These are phyloP conservation scores for Sanghuangporus sanghuang DNA, from an alignment of 1,284 basidiomycete genomes.

Conservation along the genomic window DNA sequence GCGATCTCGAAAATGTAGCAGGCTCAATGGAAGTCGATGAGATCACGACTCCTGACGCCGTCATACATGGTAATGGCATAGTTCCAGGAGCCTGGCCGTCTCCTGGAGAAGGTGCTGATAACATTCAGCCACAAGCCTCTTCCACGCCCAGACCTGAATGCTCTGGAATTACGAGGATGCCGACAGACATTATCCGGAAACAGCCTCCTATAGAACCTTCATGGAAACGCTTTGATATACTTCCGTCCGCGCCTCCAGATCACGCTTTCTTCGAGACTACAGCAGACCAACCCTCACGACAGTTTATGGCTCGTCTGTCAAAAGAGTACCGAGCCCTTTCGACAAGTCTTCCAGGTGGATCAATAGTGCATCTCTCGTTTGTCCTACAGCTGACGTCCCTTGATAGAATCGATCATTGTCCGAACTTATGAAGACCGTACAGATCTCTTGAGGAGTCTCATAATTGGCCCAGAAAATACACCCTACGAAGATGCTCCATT, in stretches of 20 bases:
- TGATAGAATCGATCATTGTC: conserved; percentile 63
- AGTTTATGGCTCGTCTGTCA: conserved; percentile 69
- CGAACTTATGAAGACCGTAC: conserved; percentile 76
- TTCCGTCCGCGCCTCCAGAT: conserved; percentile 70
- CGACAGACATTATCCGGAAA: not conserved
- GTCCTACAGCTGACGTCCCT: conserved; percentile 1
- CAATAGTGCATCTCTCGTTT: conserved; percentile 5
- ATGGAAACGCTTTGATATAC: conserved; percentile 77
- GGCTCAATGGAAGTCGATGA: conserved; percentile 27
- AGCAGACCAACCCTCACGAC: conserved; percentile 59
- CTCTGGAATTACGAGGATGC: not conserved
- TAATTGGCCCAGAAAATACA: conserved; percentile 90
- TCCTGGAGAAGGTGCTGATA: conserved; percentile 13
- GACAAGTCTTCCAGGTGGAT: conserved; percentile 73
- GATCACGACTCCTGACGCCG: conserved; percentile 32
- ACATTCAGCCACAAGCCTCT: conserved; percentile 25
- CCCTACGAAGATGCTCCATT: conserved; percentile 93
- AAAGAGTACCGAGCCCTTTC: conserved; percentile 83
- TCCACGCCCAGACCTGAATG: conserved; percentile 22
- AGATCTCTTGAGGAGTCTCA: conserved; percentile 83
- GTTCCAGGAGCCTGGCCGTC: conserved; percentile 16
- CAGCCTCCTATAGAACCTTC: conserved; percentile 16
- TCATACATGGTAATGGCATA: not conserved
- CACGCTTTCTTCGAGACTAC: conserved; percentile 72
- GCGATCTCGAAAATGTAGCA: conserved; percentile 7